Evolutionary conservation across 495 filamentous ascomycete species (phyloP), one percentile per base, ranked within the genome.

Genomic region (Choiromyces venosus): DNA sequence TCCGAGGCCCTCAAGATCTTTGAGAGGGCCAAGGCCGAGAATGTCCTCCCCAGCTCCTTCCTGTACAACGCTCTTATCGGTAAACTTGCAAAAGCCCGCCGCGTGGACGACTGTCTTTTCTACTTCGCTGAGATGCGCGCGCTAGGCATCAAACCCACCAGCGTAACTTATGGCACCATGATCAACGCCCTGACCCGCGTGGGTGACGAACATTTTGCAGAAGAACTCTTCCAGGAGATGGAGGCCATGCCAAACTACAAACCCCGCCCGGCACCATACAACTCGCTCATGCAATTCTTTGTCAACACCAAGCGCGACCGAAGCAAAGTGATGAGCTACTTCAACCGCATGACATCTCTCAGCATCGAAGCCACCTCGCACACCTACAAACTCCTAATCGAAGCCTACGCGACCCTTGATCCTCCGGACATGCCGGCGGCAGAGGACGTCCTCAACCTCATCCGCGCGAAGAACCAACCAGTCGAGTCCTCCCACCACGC

Each of bases 271-370:
- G 95, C 95, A 14, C 95, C 95, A 5, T 99, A 99, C 86, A 97
- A 99, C 85, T 94, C 92, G 81, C 89, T 99, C 88, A 99, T 99
- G 87, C 95, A 99, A 83, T 98, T 96, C 86, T 99, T 98, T 88
- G 88, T 97, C 73, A 94, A 91, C 79, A 97, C 96, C 37, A 97
- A 98, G 87, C 90, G 93, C 25, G 96, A 99, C 82, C 92, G 93
- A 83, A 82, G 84, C 83, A 97, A 98, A 87, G 94, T 97, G 18
- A 88, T 98, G n/a, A 87, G 90, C 35, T 99, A 97, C 86, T 97
- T 94, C 82, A 91, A 96, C 79, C 91, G 94, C 76, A 98, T 99
- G 95, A 87, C 90, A 74, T 84, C 88, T 56, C 92, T 90, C 83
- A 89, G 90, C 72, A 98, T 99, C 82, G 85, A 92, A 73, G 96